These are phyloP conservation scores for Microdochium trichocladiopsis DNA, from an alignment of 2,329 filamentous ascomycete species.

Conservation along the genomic window DNA sequence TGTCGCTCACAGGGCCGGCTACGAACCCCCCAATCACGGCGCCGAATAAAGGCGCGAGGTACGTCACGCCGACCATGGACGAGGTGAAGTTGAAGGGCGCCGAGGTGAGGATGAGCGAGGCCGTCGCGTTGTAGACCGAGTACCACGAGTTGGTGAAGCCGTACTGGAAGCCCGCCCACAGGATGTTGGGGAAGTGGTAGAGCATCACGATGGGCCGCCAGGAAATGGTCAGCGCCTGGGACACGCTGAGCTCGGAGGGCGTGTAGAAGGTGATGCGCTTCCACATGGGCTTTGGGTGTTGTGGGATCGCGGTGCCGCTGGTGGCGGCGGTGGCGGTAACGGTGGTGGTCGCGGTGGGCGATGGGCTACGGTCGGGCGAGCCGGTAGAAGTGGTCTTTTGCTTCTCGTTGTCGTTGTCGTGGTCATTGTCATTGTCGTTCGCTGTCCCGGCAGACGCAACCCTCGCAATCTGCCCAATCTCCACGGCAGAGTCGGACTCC, in stretches of 20 bases:
- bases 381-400: no score
- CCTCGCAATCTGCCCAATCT: slow-evolving; percentile 5
- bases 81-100: slow-evolving; percentile 25
- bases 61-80: slow-evolving; percentile 22
- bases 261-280: slow-evolving; percentile 17
- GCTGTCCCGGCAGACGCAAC: slow-evolving; percentile 1
- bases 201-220: slow-evolving; percentile 17
- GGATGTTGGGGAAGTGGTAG: slow-evolving; percentile 22
- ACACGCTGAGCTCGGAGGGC: slow-evolving; percentile 4
- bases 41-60: slow-evolving; percentile 20
- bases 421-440: background rate
- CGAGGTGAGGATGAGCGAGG: slow-evolving; percentile 19
- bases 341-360: background rate
- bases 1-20: slow-evolving; percentile 18
- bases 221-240: slow-evolving; percentile 11
- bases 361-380: background rate
- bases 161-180: slow-evolving; percentile 25
- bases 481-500: slow-evolving; percentile 19
- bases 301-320: background rate
- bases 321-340: background rate
- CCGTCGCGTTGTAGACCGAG: slow-evolving; percentile 25
- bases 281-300: slow-evolving; percentile 10
- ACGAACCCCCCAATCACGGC: slow-evolving; percentile 15
- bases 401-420: background rate
- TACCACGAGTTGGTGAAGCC: slow-evolving; percentile 26